Evolutionary conservation across 352 stramenopile species (phyloP), one percentile per base, ranked within the genome.

Genomic region (Phytophthora nicotianae): DNA sequence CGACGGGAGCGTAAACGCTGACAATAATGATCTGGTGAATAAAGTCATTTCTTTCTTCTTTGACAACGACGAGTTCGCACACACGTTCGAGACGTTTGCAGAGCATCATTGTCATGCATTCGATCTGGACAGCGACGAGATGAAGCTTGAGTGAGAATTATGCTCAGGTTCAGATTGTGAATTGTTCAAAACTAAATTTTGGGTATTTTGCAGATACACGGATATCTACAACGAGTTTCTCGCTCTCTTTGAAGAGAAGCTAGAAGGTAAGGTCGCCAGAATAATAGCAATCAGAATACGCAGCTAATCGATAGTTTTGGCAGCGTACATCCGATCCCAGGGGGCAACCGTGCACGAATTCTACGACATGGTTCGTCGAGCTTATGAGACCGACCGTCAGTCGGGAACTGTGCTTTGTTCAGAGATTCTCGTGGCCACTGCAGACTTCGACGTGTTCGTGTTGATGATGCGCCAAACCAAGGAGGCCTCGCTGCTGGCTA

Each of bases 401-500:
- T 86, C 77, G 5, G 86, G 77, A 24, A 77, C 83, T 14, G 81
- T 87, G 17, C 62, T 90, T 1, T 90, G 82, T 75, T 86, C 83
- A 3, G 75, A 90, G 67, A 92, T 92, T 60, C 75, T 92, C 14
- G 79, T 90, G 9, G 83, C 83, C 11, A 92, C 83, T 9, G 81
- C 77, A 11, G 83, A 92, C 68, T 90, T 92, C 59, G 81, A 90
- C 48, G 83, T 92, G 29, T 92, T 90, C 48, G 83, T 92, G 24
- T 37, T 90, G 48, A 92, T 92, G 83, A 92, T 92, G 83, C 83
- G 85, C 33, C 83, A 92, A 63, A 90, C 81, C 5, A 92, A 90
- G 58, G 77, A 92, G 53, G 77, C 82, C 0, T 68, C 86, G 55
- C 29, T 75, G 52, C 64, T 89, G 47, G 77, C 79, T 16, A 88